These are phyloP conservation scores for Phaeoacremonium minimum DNA, from an alignment of 2,329 filamentous ascomycete genomes.

Conservation along the genomic window DNA sequence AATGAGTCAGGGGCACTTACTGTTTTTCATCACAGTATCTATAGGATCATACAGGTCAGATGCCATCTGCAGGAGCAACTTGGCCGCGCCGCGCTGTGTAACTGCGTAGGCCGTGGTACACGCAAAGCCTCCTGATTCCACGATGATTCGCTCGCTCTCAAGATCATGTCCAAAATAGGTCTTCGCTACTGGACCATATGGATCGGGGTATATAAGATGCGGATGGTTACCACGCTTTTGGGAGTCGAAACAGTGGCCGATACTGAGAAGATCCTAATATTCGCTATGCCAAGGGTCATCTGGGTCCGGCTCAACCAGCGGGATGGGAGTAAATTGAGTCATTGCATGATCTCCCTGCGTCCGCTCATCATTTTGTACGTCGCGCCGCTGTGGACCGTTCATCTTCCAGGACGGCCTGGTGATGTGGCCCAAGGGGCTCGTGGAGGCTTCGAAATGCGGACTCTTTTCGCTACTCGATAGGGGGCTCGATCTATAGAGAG, in stretches of 20 bases:
- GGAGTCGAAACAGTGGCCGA: conserved; percentile 17
- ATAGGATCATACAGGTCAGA: conserved; percentile 18
- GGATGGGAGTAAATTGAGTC: too few species aligned
- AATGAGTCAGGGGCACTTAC: too few species aligned
- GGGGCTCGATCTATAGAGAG: conserved; percentile 8
- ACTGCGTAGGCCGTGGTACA: conserved; percentile 22
- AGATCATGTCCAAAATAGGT: conserved; percentile 13
- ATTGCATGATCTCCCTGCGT: too few species aligned
- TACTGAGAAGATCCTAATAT: conserved; percentile 16
- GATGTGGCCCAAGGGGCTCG: too few species aligned
- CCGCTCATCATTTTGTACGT: too few species aligned
- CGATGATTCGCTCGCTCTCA: conserved; percentile 16
- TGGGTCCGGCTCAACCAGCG: conserved; percentile 5
- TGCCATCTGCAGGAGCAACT: conserved; percentile 15
- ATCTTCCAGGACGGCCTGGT: too few species aligned
- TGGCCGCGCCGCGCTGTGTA: conserved; percentile 19
- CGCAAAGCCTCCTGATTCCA: conserved; percentile 13
- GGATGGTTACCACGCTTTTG: conserved; percentile 6
- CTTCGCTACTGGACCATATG: conserved; percentile 5
- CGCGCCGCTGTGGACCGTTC: too few species aligned
- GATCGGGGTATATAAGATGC: conserved; percentile 11
- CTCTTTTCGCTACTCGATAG: too few species aligned
- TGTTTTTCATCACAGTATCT: conserved; percentile 17
- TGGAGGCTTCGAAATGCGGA: too few species aligned
- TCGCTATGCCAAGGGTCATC: conserved; percentile 16